Evolutionary conservation across 495 filamentous ascomycete genomes (phyloP), one percentile per base, ranked within the genome.

Genomic region (Bacidia rubella): DNA sequence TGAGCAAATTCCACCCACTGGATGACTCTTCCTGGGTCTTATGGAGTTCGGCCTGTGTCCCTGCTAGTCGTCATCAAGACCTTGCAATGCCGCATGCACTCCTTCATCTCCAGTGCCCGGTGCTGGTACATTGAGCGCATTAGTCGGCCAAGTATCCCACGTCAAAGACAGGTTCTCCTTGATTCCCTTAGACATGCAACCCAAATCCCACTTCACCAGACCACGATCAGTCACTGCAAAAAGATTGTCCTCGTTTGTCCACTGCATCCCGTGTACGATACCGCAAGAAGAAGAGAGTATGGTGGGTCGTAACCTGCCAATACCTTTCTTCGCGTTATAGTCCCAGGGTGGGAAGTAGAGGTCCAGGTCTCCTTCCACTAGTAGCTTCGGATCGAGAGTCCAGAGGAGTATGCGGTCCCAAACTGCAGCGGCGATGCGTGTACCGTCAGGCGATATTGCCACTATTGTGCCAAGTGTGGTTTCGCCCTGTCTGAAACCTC

Each of bases 391-490:
- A 26, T 70, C 61, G 49, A 75, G 19, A 1, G 68, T 61, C 73
- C 73, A 76, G 26, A 76, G 49, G 19, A 69, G 66, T 11, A 76
- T 29, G 1, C 62, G 62, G 51, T 69, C 68, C 73, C 73, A 76
- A 27, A 68, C 68, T 4, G 67, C 67, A 15, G 70, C 61, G 15
- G 71, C 72, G 42, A 76, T 61, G 1, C 71, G 63, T 27, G 65
- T 69, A 4, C 69, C 68, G 1, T 29, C 43, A 11, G 51, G 57
- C 2, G 73, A 74, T 3, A 66, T 51, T n/a, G 71, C 69, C 23
- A 74, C 62, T 24, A 65, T 60, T 39, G 67, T 69, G 22, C 72
- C 73, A 11, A 69, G 57, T 9, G 68, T 72, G 35, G 63, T 70
- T 4, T 43, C 60, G 17, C 64, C 47, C 43, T 65, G 60, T 44